phyloP scores from a whole-genome alignment of 306 rosid genomes.

The Ormosia emarginata region DNA sequence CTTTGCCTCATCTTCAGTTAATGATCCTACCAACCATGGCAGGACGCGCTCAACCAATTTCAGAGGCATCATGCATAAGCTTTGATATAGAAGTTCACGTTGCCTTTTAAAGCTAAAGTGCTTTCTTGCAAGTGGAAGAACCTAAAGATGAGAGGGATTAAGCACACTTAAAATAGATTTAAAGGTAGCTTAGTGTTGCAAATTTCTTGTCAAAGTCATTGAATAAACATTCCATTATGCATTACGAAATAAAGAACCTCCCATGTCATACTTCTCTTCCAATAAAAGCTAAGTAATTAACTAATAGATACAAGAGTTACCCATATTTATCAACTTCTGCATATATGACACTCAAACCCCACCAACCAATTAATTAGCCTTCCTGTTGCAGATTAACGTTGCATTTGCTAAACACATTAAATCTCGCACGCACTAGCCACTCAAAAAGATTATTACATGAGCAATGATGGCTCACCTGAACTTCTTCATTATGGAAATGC shows the following conservation, averaged over 20 bases:
- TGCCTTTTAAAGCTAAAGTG: constrained; percentile 84
- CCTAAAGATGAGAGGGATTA: constrained; percentile 48
- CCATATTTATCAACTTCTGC: constrained; percentile 27
- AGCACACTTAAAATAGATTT: constrained; percentile 18
- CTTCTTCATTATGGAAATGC: constrained; percentile 90
- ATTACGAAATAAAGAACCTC: not conserved
- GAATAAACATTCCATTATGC: not conserved
- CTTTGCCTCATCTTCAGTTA: constrained; percentile 74
- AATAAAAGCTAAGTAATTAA: constrained; percentile 1
- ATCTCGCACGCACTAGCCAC: constrained; percentile 4
- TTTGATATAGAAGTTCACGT: constrained; percentile 82
- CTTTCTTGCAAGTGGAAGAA: constrained; percentile 93
- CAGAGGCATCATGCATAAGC: constrained; percentile 97
- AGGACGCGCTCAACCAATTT: constrained; percentile 90
- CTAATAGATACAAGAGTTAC: not conserved
- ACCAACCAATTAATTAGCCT: not conserved
- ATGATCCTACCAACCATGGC: constrained; percentile 89
- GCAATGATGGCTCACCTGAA: constrained; percentile 62
- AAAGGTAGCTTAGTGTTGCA: not conserved
- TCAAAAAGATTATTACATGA: constrained; percentile 19
- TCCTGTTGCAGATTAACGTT: constrained; percentile 3
- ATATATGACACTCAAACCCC: constrained; percentile 16
- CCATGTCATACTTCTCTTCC: not conserved
- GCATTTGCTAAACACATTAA: constrained; percentile 2
- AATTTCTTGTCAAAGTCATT: constrained; percentile 9